Evolutionary conservation across 1,284 basidiomycete genomes (phyloP), one percentile per base, ranked within the genome.

Genomic region (Wolfiporia cocos): DNA sequence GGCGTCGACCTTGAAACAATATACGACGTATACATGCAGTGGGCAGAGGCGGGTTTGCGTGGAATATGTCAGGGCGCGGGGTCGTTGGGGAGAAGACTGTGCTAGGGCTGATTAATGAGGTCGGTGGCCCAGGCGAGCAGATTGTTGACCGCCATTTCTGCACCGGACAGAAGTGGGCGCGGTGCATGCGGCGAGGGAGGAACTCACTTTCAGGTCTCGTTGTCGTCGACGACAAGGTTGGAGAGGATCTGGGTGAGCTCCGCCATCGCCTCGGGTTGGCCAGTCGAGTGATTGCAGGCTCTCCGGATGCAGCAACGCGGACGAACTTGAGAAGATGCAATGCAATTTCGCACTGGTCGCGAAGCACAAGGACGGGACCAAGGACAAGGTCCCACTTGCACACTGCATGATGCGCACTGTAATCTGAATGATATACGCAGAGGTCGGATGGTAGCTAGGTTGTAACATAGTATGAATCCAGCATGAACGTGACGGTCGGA

Each of bases 191-290:
- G 3, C 34, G 2, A 21, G 33, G 5, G 9, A 36, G 41, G 18
- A 12, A 69, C 74, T 49, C 49, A 79, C 81, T 70, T 83, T 55
- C 85, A 76, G 38, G 88, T 85, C 42, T 80, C 77, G 62, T 88
- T 88, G n/a, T 88, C 84, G 7, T 84, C 85, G 34, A 86, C 69
- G 5, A 89, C 83, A 17, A 88, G 75, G 62, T 89, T 89, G 9
- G 85, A 82, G 29, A 89, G 74, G 49, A 88, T 86, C 61, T 89
- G 86, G 1, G 82, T 86, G 51, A 88, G 70, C 56, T 86, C 83
- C 4, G 68, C 63, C 6, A 77, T 78, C 37, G 86, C 81, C 58
- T 84, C 76, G 41, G 74, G 68, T 0, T 81, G 78, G 17, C 74
- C 72, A 41, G 67, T 64, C 15, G 65, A 50, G 42, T 74, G 71